A percentile compares a stretch with the other conserved stretches of the same genome.
Conservation (phyloP, 768 basidiomycete species). For the Dioszegia crocea region DNA sequence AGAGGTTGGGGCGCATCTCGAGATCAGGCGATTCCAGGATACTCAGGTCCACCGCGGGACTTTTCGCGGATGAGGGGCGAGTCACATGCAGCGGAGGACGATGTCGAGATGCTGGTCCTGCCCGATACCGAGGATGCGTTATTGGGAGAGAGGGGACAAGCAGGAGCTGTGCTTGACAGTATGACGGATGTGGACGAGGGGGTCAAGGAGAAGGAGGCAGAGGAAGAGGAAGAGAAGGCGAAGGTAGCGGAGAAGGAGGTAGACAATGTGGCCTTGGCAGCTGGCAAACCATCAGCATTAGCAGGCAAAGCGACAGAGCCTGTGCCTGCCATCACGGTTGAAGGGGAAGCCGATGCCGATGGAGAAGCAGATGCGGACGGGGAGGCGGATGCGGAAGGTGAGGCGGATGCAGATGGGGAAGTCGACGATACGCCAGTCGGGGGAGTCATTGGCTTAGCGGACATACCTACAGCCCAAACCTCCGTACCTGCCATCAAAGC, state of each 20-base stretch:
- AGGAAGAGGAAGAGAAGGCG: neutral
- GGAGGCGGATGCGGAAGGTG: conserved; percentile 48
- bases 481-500: conserved; percentile 3
- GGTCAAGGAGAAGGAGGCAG: conserved; percentile 8
- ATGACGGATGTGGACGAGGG: conserved; percentile 64
- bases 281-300: too few relatives aligned
- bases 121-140: conserved; percentile 13
- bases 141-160: neutral
- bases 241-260: conserved; percentile 22
- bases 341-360: conserved; percentile 18
- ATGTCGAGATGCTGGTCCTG: conserved; percentile 39
- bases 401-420: conserved; percentile 37
- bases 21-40: conserved; percentile 24
- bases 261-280: too few relatives aligned
- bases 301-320: neutral
- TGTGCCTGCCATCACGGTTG: neutral
- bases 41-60: neutral
- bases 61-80: neutral
- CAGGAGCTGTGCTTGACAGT: conserved; percentile 17
- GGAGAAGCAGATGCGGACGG: conserved; percentile 19
- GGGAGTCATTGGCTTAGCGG: conserved; percentile 33
- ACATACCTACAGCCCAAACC: conserved; percentile 20
- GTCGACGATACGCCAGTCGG: conserved; percentile 41
- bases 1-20: conserved; percentile 38
- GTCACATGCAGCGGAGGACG: conserved; percentile 47